These are phyloP conservation scores for Picocystis sp. DNA, from an alignment of 163 green algal species.

Conservation along the genomic window DNA sequence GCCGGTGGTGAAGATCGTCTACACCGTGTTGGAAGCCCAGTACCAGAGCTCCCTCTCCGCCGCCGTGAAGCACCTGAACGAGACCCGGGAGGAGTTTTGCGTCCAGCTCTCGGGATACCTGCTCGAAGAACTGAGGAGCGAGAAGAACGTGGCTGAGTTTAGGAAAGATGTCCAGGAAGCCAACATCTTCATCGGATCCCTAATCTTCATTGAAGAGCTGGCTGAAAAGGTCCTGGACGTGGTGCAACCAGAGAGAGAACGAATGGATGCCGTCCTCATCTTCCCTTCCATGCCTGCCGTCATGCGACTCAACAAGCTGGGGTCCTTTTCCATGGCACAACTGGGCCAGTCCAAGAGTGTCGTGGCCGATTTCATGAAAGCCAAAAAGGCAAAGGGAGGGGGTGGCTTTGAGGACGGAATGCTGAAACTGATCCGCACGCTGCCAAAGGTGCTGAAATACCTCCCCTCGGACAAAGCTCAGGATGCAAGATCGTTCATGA, in stretches of 20 bases:
- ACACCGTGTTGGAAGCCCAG: constrained; percentile 94
- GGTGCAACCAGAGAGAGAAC: constrained; percentile 51
- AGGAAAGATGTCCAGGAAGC: constrained; percentile 63
- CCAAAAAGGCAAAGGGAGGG: constrained; percentile 71
- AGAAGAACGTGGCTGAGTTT: constrained; percentile 70
- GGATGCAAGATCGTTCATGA: constrained; percentile 89
- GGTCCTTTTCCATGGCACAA: constrained; percentile 90
- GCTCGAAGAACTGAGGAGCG: constrained; percentile 88
- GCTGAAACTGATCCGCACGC: constrained; percentile 92
- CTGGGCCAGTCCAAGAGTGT: constrained; percentile 85
- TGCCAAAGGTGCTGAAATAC: constrained; percentile 97
- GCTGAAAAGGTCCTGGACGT: constrained; percentile 85
- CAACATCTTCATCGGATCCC: constrained; percentile 97
- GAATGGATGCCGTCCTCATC: constrained; percentile 85
- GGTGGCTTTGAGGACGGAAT: constrained; percentile 89
- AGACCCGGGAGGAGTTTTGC: constrained; percentile 59
- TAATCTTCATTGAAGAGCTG: constrained; percentile 99
- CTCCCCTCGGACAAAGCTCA: constrained; percentile 89
- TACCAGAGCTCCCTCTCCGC: constrained; percentile 81
- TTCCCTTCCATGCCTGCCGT: constrained; percentile 97
- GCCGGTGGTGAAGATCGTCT: constrained; percentile 86
- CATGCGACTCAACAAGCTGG: constrained; percentile 97
- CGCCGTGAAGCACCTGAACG: constrained; percentile 88
- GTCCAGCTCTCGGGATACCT: constrained; percentile 95
- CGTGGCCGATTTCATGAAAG: constrained; percentile 92